Percentiles rank a stretch among this genome's conserved stretches.
Evolutionary conservation across 805 yeast species (phyloP).

Genomic region (Suhomyces faveliae): DNA sequence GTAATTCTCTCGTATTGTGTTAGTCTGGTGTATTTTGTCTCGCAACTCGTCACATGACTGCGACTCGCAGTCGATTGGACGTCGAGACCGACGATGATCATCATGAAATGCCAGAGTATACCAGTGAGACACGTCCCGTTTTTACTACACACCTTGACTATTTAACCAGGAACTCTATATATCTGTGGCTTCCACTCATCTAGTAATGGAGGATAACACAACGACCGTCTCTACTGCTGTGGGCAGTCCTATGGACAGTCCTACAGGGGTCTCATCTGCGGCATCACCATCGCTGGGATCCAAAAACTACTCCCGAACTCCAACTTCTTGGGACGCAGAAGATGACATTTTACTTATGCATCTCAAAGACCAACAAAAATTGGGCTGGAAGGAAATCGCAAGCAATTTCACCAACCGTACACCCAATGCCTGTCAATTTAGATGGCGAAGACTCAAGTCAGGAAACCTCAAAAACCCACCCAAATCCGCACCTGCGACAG

Average conservation of each 20-base stretch:
- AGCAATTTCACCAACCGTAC: constrained; percentile 43
- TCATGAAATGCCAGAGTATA: constrained; percentile 8
- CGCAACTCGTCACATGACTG: not conserved
- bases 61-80: constrained; percentile 6
- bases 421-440: constrained; percentile 31
- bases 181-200: not conserved
- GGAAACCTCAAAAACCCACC: constrained; percentile 47
- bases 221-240: constrained; percentile 1
- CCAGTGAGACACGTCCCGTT: not conserved
- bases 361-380: constrained; percentile 44
- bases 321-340: constrained; percentile 49
- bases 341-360: constrained; percentile 47
- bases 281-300: not conserved
- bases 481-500: constrained; percentile 31
- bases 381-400: constrained; percentile 50
- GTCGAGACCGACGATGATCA: constrained; percentile 20
- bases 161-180: not conserved
- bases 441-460: constrained; percentile 46
- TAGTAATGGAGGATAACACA: not conserved
- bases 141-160: not conserved
- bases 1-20: too few relatives aligned
- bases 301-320: constrained; percentile 37
- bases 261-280: not conserved
- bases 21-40: not conserved
- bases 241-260: constrained; percentile 2